A percentile compares a stretch with the other conserved stretches of the same genome.
phyloP scores from a whole-genome alignment of 179 eudicot genomes.

The Gypsophila paniculata region DNA sequence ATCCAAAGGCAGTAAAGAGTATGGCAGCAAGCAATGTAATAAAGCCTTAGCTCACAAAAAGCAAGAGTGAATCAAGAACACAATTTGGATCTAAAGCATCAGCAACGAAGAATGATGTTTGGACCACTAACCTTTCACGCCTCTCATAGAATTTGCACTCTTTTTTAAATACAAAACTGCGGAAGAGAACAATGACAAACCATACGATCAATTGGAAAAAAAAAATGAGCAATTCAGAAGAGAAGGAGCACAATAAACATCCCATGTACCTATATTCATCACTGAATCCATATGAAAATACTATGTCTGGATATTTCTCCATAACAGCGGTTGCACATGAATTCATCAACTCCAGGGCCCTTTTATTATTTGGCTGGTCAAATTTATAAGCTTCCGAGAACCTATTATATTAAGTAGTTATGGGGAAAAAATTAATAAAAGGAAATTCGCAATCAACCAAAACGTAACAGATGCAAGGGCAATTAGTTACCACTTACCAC shows the following conservation, averaged over 20 bases:
- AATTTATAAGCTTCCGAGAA: conserved; percentile 64
- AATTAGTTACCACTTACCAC: background rate
- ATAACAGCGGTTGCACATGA: conserved; percentile 59
- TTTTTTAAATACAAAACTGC: conserved; percentile 75
- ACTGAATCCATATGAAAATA: conserved; percentile 69
- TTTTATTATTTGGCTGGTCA: conserved; percentile 69
- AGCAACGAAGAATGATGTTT: conserved; percentile 3
- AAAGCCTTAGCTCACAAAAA: background rate
- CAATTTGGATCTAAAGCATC: background rate
- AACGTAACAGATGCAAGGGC: background rate
- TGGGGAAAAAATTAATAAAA: background rate
- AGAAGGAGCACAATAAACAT: conserved; percentile 1
- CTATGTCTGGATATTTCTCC: conserved; percentile 65
- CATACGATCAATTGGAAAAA: background rate
- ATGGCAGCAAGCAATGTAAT: background rate
- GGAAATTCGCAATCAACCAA: background rate
- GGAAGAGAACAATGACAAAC: conserved; percentile 14
- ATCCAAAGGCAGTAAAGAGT: background rate
- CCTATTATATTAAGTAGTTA: conserved; percentile 29
- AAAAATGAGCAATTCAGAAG: background rate
- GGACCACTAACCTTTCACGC: conserved; percentile 62
- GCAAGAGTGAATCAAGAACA: background rate
- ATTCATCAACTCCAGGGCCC: conserved; percentile 73
- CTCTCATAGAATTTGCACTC: conserved; percentile 64
- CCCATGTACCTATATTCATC: conserved; percentile 68